phyloP scores from a whole-genome alignment of 2,329 filamentous ascomycete genomes.

The Esteya vermicola region DNA sequence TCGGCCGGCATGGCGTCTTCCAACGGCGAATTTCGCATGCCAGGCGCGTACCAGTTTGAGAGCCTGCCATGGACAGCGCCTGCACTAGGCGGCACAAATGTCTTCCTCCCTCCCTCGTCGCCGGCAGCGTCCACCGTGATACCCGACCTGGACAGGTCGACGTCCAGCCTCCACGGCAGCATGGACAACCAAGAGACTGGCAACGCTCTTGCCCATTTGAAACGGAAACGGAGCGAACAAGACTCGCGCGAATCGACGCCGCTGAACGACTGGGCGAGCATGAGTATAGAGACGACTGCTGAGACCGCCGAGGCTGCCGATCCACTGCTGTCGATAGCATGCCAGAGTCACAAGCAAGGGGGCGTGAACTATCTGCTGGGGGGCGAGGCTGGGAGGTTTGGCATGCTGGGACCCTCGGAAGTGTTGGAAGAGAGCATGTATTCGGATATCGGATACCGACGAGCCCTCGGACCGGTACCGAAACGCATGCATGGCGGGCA shows the following conservation, averaged over 20 bases:
- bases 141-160: constrained; percentile 20
- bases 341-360: not conserved
- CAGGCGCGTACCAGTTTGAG: constrained; percentile 18
- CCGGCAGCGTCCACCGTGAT: constrained; percentile 13
- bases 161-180: constrained; percentile 18
- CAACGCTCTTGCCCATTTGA: constrained; percentile 16
- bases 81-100: constrained; percentile 16
- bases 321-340: not conserved
- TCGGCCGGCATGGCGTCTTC: constrained; percentile 14
- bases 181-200: constrained; percentile 15
- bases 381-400: constrained; percentile 37
- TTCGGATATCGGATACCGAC: constrained; percentile 42
- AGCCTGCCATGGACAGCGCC: constrained; percentile 10
- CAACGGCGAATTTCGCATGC: constrained; percentile 16
- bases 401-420: constrained; percentile 13
- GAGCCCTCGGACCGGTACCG: constrained; percentile 35
- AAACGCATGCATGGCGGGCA: constrained; percentile 14
- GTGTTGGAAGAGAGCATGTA: constrained; percentile 39
- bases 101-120: constrained; percentile 19
- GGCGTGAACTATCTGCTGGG: constrained; percentile 32
- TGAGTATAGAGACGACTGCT: constrained; percentile 15
- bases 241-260: constrained; percentile 20
- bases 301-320: constrained; percentile 6
- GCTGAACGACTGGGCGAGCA: constrained; percentile 17
- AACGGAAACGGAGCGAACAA: constrained; percentile 27